Conservation (phyloP, 2,329 filamentous ascomycete genomes). For the Aspergillus udagawae region DNA sequence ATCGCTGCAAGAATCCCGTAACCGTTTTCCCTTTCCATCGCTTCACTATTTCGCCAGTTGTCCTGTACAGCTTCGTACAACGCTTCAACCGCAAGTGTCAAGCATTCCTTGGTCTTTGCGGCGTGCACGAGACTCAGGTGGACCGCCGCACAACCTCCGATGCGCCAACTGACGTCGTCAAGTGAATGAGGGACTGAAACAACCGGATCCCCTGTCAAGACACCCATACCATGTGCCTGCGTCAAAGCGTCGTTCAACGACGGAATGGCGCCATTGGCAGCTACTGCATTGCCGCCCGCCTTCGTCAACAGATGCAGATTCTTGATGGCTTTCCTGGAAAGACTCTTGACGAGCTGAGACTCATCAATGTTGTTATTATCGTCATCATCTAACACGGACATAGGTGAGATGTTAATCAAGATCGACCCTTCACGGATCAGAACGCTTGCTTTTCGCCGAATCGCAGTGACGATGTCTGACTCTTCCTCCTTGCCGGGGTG, state of each 20-base stretch:
- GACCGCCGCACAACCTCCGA: slow-evolving; percentile 86
- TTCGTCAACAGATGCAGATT: slow-evolving; percentile 66
- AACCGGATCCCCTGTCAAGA: slow-evolving; percentile 78
- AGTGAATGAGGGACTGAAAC: slow-evolving; percentile 76
- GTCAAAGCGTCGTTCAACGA: slow-evolving; percentile 86
- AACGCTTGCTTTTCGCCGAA: slow-evolving; percentile 76
- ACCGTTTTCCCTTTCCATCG: slow-evolving; percentile 93
- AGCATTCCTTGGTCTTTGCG: slow-evolving; percentile 64
- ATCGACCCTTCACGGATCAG: slow-evolving; percentile 79
- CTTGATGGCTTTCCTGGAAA: slow-evolving; percentile 68
- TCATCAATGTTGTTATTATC: slow-evolving; percentile 68
- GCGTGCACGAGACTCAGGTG: slow-evolving; percentile 80
- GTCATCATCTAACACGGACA: slow-evolving; percentile 75
- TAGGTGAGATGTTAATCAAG: slow-evolving; percentile 76
- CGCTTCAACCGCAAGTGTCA: slow-evolving; percentile 74
- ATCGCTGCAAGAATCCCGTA: slow-evolving; percentile 84
- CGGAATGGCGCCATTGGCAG: slow-evolving; percentile 82
- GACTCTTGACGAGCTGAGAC: slow-evolving; percentile 67
- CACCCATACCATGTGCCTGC: slow-evolving; percentile 72
- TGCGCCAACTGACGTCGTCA: slow-evolving; percentile 87
- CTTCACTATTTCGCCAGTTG: slow-evolving; percentile 96
- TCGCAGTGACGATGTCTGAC: slow-evolving; percentile 87
- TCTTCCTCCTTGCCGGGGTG: slow-evolving; percentile 85
- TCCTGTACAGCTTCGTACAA: slow-evolving; percentile 80
- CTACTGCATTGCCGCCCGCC: slow-evolving; percentile 71